A percentile compares a stretch with the other conserved stretches of the same genome.
These are phyloP conservation scores for Zopfia rhizophila DNA, from an alignment of 2,329 filamentous ascomycete genomes.

Conservation along the genomic window DNA sequence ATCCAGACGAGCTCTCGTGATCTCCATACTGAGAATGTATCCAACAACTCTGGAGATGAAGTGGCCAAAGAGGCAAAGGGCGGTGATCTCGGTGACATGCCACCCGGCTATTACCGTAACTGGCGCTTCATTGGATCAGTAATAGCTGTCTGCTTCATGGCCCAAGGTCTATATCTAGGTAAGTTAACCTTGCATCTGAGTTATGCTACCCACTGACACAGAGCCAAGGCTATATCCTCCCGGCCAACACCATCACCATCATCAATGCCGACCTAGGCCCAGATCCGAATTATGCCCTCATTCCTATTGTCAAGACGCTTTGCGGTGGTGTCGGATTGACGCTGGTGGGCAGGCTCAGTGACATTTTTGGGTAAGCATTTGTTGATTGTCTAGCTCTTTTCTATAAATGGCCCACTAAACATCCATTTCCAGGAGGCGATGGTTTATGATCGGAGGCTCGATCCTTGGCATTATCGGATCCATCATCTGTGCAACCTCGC, in stretches of 20 bases:
- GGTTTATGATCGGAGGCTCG: constrained; percentile 25
- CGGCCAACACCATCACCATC: constrained; percentile 24
- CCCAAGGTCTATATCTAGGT: constrained; percentile 29
- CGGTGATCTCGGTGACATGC: constrained; percentile 27
- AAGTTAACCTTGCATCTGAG: neutral
- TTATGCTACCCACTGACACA: no score
- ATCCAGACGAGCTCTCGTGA: constrained; percentile 6
- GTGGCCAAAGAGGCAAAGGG: constrained; percentile 14
- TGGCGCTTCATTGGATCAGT: constrained; percentile 29
- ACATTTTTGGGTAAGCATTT: constrained; percentile 21
- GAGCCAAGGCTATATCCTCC: constrained; percentile 20
- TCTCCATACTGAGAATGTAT: constrained; percentile 15
- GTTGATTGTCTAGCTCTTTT: neutral
- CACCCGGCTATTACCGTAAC: constrained; percentile 25
- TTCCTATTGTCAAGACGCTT: constrained; percentile 25
- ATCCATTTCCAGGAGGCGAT: constrained; percentile 13
- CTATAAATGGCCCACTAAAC: neutral
- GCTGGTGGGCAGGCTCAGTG: constrained; percentile 19
- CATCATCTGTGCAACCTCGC: constrained; percentile 19
- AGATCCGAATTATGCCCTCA: constrained; percentile 27
- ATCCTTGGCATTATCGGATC: constrained; percentile 23
- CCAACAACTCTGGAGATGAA: constrained; percentile 8
- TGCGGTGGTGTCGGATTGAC: constrained; percentile 19
- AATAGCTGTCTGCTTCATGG: constrained; percentile 25
- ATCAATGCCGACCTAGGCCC: constrained; percentile 28